Base-by-base conservation (phyloP, 140 eudicot species). In the Ambrosia hybrid region DNA sequence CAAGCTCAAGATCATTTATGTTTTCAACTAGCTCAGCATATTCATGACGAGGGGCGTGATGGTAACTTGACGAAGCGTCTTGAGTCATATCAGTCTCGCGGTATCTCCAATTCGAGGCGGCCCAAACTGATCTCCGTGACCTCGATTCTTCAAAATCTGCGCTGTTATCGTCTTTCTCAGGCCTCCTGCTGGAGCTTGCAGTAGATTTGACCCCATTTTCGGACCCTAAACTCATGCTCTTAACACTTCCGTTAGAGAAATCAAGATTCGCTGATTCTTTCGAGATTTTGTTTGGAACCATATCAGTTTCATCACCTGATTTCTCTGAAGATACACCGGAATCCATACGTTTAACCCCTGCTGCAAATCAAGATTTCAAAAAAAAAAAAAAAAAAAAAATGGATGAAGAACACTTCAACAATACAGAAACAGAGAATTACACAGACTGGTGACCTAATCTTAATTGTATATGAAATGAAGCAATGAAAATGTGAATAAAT, bases 231-330 rank as follows among this genome's bases (percentile, higher is more conserved):
- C 71, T 69, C 79, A 61, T 68, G 68, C 68, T 87, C 80, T 67
- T 74, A 15, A 75, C 82, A 66, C 78, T 77, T 69, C 76, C 74
- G 55, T 76, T 87, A 2, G 78, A 73, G 74, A 46, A 37, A 55
- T 73, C 76, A 51, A 53, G 39, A 74, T 87, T 85, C 65, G 71
- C 84, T 17, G 75, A 46, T 73, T 84, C 82, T 74, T 82, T 80
- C 3, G 77, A 70, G 51, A 67, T 58, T 76, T 76, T 80, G 58
- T 87, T 81, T 33, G 79, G 10, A 61, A 65, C 51, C 33, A 17
- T 77, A 12, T 66, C 87, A 77, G 85, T 93, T 83, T 85, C 91
- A 73, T 88, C 89, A 63, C 78, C 85, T 12, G 86, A 80, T 76
- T 82, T 89, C 71, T 74, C 86, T 3, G 86, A 87, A 51, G 79